Evolutionary conservation across 768 basidiomycete genomes (phyloP).

Genomic region (Auriculariales sp.): DNA sequence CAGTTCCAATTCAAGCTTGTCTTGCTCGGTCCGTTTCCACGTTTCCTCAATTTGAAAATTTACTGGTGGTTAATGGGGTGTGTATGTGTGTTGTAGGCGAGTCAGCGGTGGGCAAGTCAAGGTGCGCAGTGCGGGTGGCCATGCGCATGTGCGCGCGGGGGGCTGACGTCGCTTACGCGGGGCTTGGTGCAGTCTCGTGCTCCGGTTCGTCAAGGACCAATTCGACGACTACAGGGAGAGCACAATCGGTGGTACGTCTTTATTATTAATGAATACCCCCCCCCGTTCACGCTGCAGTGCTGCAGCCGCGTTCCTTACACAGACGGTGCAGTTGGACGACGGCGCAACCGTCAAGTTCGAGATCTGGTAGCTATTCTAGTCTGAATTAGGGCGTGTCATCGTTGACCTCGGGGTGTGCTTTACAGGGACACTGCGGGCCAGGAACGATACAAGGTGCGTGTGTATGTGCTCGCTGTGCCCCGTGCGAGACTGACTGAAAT

Average conservation of each 20-base stretch:
- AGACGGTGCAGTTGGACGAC: slow-evolving; percentile 84
- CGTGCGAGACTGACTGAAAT: slow-evolving; percentile 1
- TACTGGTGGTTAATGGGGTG: background rate
- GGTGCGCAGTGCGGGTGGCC: slow-evolving; percentile 28
- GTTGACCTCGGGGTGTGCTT: slow-evolving; percentile 4
- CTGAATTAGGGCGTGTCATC: slow-evolving; percentile 3
- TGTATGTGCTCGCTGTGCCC: background rate
- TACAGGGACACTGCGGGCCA: slow-evolving; percentile 89
- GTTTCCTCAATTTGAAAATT: background rate
- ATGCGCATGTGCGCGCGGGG: background rate
- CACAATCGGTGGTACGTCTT: slow-evolving; percentile 67
- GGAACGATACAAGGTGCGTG: slow-evolving; percentile 76
- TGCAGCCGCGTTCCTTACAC: slow-evolving; percentile 93
- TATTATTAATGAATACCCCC: no score
- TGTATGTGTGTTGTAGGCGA: slow-evolving; percentile 45
- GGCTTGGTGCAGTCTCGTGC: slow-evolving; percentile 48
- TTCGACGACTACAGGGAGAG: slow-evolving; percentile 94
- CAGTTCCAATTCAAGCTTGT: slow-evolving; percentile 95
- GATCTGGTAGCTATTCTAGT: slow-evolving; percentile 57
- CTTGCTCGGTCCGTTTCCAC: slow-evolving; percentile 55
- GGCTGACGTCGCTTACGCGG: background rate
- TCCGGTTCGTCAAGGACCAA: slow-evolving; percentile 93
- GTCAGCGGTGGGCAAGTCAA: slow-evolving; percentile 95
- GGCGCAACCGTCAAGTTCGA: slow-evolving; percentile 93
- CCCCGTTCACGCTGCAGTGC: background rate